phyloP scores from a whole-genome alignment of 2,329 filamentous ascomycete genomes.

The Bipolaris gigantea region DNA sequence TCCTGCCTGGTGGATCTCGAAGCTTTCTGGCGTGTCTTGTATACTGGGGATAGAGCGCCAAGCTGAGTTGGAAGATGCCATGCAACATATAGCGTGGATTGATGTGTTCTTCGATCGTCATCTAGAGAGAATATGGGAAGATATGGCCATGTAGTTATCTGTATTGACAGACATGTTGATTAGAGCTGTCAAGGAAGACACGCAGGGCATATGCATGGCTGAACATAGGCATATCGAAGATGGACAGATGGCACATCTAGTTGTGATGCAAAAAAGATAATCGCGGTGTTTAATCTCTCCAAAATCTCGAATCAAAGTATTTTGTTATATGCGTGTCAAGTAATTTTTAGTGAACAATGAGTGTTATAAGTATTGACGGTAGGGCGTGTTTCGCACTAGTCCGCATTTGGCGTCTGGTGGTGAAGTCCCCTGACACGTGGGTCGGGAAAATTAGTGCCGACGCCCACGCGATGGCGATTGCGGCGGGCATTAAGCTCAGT shows the following conservation, averaged over 20 bases:
- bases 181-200: background rate
- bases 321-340: background rate
- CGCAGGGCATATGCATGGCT: background rate
- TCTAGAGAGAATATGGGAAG: slow-evolving; percentile 10
- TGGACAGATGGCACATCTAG: background rate
- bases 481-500: slow-evolving; percentile 14
- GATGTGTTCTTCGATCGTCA: slow-evolving; percentile 20
- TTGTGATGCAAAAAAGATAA: too few species aligned
- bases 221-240: background rate
- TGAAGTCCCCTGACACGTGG: slow-evolving; percentile 14
- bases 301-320: background rate
- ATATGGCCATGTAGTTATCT: background rate
- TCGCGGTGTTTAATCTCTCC: too few species aligned
- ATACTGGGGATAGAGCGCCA: background rate
- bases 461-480: slow-evolving; percentile 17
- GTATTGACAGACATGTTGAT: background rate
- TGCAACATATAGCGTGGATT: slow-evolving; percentile 30
- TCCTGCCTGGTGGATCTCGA: slow-evolving; percentile 22
- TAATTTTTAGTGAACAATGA: background rate
- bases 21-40: slow-evolving; percentile 16
- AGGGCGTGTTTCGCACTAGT: background rate
- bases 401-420: slow-evolving; percentile 3
- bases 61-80: slow-evolving; percentile 11
- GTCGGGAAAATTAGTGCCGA: slow-evolving; percentile 10
- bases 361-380: background rate